Base-by-base conservation (phyloP, 2,329 filamentous ascomycete genomes). In the Didymella exigua region DNA sequence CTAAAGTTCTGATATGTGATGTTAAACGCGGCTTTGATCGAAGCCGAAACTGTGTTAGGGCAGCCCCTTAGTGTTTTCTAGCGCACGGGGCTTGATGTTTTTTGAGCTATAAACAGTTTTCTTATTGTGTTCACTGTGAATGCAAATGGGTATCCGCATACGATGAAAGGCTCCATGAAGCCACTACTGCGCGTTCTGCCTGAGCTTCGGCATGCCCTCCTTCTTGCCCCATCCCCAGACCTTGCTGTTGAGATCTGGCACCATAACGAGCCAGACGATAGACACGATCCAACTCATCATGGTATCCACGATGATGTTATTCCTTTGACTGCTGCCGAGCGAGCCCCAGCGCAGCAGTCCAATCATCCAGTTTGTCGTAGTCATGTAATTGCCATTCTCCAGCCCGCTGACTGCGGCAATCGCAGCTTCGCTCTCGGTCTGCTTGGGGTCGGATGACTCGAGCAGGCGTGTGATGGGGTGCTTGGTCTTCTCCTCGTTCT, bases 381-480 rank as follows among this genome's bases (percentile, higher is more conserved):
- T 84, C 67, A 91, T 82, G 73, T 90, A 93, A 21, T 95, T 81
- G 0, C 93, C 95, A 30, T 78, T 85, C 75, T 98, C 92, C 38
- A 99, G 77, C 0, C 89, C 90, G 37, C 78, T 77, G 46, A 99
- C 86, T 0, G 90, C 81, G 8, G 79, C 80, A 4, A 77, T 75
- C 1, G 95, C 95, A 13, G 96, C 91, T 55, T 89, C 83, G 5
- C 95, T 88, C 5, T 91, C 89, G 0, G 84, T 88, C 75, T 96
- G 89, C 41, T 86, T 82, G 13, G 88, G 88, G 72, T 99, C 95
- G n/a, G 84, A 83, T 63, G 90, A 86, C 76, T 98, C 95, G 40
- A 98, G 77, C 47, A 88, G 81, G 62, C 86, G 83, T 3, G 93
- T 96, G 44, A 97, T 82, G 5, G 82, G 85, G 7, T 93, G 93